Percentiles rank a stretch among this genome's conserved stretches.
These are phyloP conservation scores for Acacia pycnantha DNA, from an alignment of 331 rosid species.

Conservation along the genomic window DNA sequence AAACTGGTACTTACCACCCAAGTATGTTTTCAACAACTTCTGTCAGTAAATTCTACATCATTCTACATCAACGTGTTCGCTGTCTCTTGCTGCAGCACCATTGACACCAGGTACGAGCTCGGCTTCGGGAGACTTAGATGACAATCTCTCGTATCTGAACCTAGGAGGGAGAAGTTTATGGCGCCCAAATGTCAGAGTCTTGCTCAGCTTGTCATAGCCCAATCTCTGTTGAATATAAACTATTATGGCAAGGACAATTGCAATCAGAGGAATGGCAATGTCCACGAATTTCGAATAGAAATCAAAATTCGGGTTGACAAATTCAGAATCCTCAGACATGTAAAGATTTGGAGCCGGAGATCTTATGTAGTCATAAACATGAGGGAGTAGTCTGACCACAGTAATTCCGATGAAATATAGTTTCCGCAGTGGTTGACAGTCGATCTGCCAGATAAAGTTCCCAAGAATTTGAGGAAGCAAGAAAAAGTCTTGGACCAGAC, in stretches of 20 bases:
- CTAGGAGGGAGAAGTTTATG: slow-evolving; percentile 70
- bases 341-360: slow-evolving; percentile 67
- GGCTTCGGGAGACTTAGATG: slow-evolving; percentile 65
- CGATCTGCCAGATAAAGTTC: slow-evolving; percentile 82
- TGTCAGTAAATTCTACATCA: slow-evolving; percentile 38
- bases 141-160: slow-evolving; percentile 72
- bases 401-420: slow-evolving; percentile 80
- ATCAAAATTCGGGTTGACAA: slow-evolving; percentile 65
- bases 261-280: slow-evolving; percentile 63
- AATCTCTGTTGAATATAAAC: slow-evolving; percentile 77
- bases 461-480: slow-evolving; percentile 83
- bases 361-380: slow-evolving; percentile 64
- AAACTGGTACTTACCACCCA: slow-evolving; percentile 25
- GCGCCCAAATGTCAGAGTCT: slow-evolving; percentile 47
- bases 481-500: slow-evolving; percentile 88
- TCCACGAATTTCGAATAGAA: slow-evolving; percentile 82
- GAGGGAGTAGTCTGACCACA: slow-evolving; percentile 81
- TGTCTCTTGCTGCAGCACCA: slow-evolving; percentile 43
- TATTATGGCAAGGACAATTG: slow-evolving; percentile 55
- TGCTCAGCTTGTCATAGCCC: slow-evolving; percentile 68
- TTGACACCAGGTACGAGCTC: slow-evolving; percentile 63
- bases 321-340: slow-evolving; percentile 64
- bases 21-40: slow-evolving; percentile 29
- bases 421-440: slow-evolving; percentile 70
- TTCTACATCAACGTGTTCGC: slow-evolving; percentile 44